Percentiles rank a stretch among this genome's conserved stretches.
phyloP scores from a whole-genome alignment of 305 asterid genomes.

The Monarda citriodora region DNA sequence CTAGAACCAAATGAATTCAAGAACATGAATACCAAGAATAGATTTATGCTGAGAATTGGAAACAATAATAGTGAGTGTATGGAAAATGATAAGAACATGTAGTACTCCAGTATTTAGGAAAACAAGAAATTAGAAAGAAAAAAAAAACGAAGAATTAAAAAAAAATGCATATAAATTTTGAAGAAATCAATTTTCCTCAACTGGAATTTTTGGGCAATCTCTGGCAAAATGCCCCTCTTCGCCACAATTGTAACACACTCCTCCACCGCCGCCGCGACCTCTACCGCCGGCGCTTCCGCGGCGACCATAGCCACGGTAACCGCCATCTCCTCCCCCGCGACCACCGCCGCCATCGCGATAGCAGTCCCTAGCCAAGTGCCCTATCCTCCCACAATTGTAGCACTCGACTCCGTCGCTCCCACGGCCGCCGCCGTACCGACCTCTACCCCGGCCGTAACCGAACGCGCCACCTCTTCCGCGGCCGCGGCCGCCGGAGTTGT shows the following conservation, averaged over 20 bases:
- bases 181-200: constrained; percentile 24
- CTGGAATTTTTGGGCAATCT: constrained; percentile 33
- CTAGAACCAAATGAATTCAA: too few relatives aligned
- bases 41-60: too few relatives aligned
- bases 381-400: constrained; percentile 42
- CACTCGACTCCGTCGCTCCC: constrained; percentile 44
- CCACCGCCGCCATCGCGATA: constrained; percentile 31
- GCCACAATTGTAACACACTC: constrained; percentile 49
- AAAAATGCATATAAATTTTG: background rate
- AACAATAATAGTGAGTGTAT: too few relatives aligned
- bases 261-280: constrained; percentile 29
- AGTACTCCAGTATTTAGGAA: too few relatives aligned
- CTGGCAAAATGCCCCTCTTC: constrained; percentile 64
- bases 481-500: constrained; percentile 26
- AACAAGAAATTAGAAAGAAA: constrained; percentile 1
- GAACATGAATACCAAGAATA: too few relatives aligned
- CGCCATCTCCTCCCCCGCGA: constrained; percentile 25
- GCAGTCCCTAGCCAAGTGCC: constrained; percentile 55
- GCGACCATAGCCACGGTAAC: constrained; percentile 19
- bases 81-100: too few relatives aligned
- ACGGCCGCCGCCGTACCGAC: constrained; percentile 25
- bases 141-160: background rate
- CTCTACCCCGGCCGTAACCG: constrained; percentile 24
- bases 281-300: constrained; percentile 25
- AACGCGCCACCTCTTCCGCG: constrained; percentile 17